Percentiles rank a stretch among this genome's conserved stretches.
These are phyloP conservation scores for Rutstroemia sp. DNA, from an alignment of 2,329 filamentous ascomycete species.

Conservation along the genomic window DNA sequence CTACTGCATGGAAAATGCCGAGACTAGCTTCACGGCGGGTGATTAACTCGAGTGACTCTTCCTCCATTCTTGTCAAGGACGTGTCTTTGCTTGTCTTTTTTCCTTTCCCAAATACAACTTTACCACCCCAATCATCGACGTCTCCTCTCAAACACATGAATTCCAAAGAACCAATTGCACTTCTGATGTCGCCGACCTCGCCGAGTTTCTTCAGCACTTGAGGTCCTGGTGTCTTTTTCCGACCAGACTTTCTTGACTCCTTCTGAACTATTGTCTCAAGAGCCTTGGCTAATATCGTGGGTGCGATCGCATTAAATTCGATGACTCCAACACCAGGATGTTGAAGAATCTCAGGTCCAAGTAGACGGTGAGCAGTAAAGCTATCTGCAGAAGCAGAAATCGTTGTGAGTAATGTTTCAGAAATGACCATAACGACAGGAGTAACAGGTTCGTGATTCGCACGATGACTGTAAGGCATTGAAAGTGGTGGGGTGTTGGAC, in stretches of 20 bases:
- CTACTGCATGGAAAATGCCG: conserved; percentile 92
- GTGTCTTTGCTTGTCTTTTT: conserved; percentile 21
- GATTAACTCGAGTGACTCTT: conserved; percentile 71
- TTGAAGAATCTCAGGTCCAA: conserved; percentile 78
- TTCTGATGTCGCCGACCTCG: conserved; percentile 86
- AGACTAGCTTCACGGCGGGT: conserved; percentile 83
- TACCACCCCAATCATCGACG: conserved; percentile 67
- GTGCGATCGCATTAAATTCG: conserved; percentile 89
- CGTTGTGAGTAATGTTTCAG: conserved; percentile 81
- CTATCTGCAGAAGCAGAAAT: conserved; percentile 81
- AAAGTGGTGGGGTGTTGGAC: conserved; percentile 51
- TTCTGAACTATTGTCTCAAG: conserved; percentile 77
- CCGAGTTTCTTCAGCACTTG: conserved; percentile 71
- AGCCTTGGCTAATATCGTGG: conserved; percentile 77
- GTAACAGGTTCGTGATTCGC: conserved; percentile 40
- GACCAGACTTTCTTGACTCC: conserved; percentile 71
- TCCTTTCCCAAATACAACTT: conserved; percentile 55
- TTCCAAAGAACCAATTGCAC: conserved; percentile 84
- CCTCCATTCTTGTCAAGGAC: conserved; percentile 65
- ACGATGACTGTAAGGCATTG: conserved; percentile 34
- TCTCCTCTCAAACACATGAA: conserved; percentile 85
- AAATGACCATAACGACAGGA: conserved; percentile 83
- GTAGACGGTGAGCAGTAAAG: conserved; percentile 82
- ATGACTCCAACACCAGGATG: conserved; percentile 74
- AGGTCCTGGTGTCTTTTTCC: conserved; percentile 69